Conservation (phyloP, 2,329 filamentous ascomycete species). For the Arthrinium phaeospermum region DNA sequence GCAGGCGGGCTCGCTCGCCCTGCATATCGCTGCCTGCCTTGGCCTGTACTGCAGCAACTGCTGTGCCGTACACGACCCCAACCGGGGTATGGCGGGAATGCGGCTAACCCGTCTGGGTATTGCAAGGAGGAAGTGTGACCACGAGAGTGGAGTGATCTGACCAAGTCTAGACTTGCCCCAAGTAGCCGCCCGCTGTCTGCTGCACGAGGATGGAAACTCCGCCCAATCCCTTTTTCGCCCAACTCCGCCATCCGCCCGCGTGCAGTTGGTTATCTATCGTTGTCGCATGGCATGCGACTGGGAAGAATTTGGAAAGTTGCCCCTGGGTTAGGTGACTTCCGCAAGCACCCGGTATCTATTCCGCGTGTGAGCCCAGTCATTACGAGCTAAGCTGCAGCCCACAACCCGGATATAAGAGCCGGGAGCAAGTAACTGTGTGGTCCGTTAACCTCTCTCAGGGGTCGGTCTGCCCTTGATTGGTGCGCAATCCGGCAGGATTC, state of each 20-base stretch:
- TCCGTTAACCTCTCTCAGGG: too few relatives aligned
- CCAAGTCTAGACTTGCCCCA: not conserved
- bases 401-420: not conserved
- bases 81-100: not conserved
- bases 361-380: not conserved
- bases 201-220: not conserved
- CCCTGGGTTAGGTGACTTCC: not conserved
- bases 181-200: not conserved
- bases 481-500: too few relatives aligned
- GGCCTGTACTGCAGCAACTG: not conserved
- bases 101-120: not conserved
- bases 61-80: not conserved
- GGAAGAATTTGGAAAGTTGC: not conserved
- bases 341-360: not conserved
- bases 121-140: not conserved
- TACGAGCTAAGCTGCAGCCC: not conserved
- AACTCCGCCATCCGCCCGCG: not conserved
- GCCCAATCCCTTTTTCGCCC: not conserved
- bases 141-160: not conserved
- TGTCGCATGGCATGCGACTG: not conserved
- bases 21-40: not conserved
- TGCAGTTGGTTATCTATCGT: not conserved
- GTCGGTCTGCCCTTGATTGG: too few relatives aligned
- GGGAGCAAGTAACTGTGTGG: not conserved
- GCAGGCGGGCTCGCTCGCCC: too few relatives aligned